phyloP scores from a whole-genome alignment of 441 rosid genomes.

The Hura crepitans region DNA sequence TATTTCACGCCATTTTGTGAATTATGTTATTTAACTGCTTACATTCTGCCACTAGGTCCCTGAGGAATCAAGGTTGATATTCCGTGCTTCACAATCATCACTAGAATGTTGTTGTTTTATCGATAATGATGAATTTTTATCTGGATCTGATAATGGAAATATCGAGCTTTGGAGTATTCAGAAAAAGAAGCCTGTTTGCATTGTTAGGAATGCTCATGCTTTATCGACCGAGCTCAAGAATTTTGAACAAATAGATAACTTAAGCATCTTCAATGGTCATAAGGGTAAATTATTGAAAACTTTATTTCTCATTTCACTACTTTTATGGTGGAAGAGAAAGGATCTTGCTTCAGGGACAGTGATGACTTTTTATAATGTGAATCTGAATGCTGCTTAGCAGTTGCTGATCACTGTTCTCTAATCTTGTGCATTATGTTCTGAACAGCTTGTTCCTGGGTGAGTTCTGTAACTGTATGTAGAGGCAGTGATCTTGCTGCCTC shows the following conservation, averaged over 20 bases:
- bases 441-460: conserved; percentile 78
- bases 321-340: not conserved
- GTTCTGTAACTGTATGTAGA: conserved; percentile 66
- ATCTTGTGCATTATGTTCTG: conserved; percentile 25
- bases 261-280: conserved; percentile 32
- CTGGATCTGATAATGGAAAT: conserved; percentile 94
- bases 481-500: conserved; percentile 95
- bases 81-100: conserved; percentile 74
- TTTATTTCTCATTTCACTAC: not conserved
- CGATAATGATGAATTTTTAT: conserved; percentile 71
- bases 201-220: conserved; percentile 74
- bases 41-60: conserved; percentile 55
- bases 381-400: not conserved
- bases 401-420: conserved; percentile 13
- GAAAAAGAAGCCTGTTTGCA: conserved; percentile 70
- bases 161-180: conserved; percentile 63
- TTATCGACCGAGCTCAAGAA: conserved; percentile 25
- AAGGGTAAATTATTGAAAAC: conserved; percentile 15
- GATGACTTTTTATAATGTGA: not conserved
- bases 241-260: conserved; percentile 26
- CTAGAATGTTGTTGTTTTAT: conserved; percentile 89
- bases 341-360: not conserved
- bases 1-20: not conserved
- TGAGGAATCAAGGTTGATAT: conserved; percentile 62
- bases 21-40: not conserved